Percentiles rank a stretch among this genome's conserved stretches.
Evolutionary conservation across 2,329 filamentous ascomycete genomes (phyloP).

Genomic region (Epicoccum nigrum): DNA sequence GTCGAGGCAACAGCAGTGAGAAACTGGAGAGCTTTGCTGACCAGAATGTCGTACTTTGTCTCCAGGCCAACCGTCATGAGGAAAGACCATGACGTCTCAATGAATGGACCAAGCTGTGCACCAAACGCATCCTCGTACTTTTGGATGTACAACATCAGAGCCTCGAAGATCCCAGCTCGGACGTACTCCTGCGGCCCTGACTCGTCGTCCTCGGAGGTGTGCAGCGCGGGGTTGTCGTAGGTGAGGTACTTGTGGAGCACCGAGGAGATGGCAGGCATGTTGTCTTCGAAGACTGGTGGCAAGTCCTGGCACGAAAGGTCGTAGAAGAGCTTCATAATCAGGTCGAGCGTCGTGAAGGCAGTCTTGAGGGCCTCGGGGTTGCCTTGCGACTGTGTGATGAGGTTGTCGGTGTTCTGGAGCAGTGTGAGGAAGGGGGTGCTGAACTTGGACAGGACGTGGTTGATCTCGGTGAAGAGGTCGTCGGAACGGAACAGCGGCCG

Average conservation of each 20-base stretch:
- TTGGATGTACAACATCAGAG: conserved; percentile 84
- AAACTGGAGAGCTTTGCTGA: conserved; percentile 94
- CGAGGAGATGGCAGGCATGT: conserved; percentile 75
- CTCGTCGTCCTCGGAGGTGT: conserved; percentile 88
- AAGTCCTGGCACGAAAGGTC: conserved; percentile 98
- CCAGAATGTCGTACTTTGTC: conserved; percentile 91
- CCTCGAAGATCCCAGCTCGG: conserved; percentile 93
- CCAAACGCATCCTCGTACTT: conserved; percentile 97
- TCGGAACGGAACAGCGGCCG: conserved; percentile 92
- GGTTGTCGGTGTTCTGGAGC: conserved; percentile 72
- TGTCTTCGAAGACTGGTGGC: conserved; percentile 91
- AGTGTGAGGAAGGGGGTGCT: conserved; percentile 81
- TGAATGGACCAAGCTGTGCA: conserved; percentile 78
- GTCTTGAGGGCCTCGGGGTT: conserved; percentile 76
- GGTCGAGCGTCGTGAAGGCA: conserved; percentile 83
- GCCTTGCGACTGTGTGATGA: conserved; percentile 74
- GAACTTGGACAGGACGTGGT: conserved; percentile 89
- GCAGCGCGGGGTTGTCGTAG: conserved; percentile 83
- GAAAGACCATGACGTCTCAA: conserved; percentile 88
- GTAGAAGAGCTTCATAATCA: conserved; percentile 90
- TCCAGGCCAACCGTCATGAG: conserved; percentile 84
- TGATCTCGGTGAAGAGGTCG: conserved; percentile 91
- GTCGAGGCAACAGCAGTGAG: conserved; percentile 83
- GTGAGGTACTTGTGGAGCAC: conserved; percentile 91
- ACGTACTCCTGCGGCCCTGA: conserved; percentile 82